Evolutionary conservation across 1,139 yeast species (phyloP).

Genomic region (Petasospora rhodanensis): DNA sequence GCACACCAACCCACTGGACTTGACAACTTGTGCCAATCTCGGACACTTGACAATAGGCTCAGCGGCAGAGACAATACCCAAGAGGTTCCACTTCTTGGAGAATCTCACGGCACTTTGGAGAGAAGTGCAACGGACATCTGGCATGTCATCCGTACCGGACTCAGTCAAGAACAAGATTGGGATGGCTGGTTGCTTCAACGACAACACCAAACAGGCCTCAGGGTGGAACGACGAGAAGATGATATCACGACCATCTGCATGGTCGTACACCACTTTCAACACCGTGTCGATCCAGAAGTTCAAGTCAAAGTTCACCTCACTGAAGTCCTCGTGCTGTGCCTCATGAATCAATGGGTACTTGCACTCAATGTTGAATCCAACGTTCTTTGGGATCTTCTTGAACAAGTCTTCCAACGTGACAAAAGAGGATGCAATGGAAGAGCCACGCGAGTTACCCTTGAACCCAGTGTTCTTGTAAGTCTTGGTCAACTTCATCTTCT

Average conservation of each 20-base stretch:
- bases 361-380: constrained; percentile 93
- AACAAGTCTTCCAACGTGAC: constrained; percentile 85
- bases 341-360: constrained; percentile 96
- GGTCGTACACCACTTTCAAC: constrained; percentile 72
- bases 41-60: constrained; percentile 83
- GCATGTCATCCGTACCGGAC: constrained; percentile 77
- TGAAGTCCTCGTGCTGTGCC: constrained; percentile 85
- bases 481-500: constrained; percentile 79
- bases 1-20: constrained; percentile 87
- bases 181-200: constrained; percentile 89
- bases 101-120: constrained; percentile 89
- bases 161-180: constrained; percentile 89
- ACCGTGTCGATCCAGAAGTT: constrained; percentile 88
- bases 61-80: constrained; percentile 92
- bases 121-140: constrained; percentile 84
- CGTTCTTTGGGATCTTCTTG: constrained; percentile 71
- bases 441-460: constrained; percentile 89
- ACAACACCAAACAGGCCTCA: constrained; percentile 78
- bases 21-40: constrained; percentile 80
- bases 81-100: constrained; percentile 85
- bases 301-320: constrained; percentile 76
- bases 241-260: constrained; percentile 75
- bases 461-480: constrained; percentile 85
- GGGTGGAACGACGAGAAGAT: constrained; percentile 95
- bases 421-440: constrained; percentile 86